phyloP scores from a whole-genome alignment of 345 rosid species.

The Eucalyptus coolabah region DNA sequence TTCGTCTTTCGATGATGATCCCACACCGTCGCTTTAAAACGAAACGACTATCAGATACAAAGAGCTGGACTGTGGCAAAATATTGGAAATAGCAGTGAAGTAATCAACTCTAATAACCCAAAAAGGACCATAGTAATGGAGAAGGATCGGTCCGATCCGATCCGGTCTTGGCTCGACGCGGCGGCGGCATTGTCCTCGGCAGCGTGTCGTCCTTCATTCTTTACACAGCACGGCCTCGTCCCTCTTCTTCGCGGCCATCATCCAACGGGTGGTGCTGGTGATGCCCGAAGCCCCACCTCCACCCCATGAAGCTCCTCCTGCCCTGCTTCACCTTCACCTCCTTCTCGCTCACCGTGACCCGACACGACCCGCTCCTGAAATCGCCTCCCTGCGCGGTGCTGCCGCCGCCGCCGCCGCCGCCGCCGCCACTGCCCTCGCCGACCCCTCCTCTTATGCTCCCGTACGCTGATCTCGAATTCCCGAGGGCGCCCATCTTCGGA shows the following conservation, averaged over 20 bases:
- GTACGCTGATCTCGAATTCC: constrained; percentile 31
- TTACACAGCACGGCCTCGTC: not conserved
- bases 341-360: constrained; percentile 49
- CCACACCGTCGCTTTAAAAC: not conserved
- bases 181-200: not conserved
- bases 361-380: constrained; percentile 25
- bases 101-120: not conserved
- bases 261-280: constrained; percentile 18
- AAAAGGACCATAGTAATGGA: not conserved
- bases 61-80: not conserved
- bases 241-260: constrained; percentile 14
- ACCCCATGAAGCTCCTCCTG: constrained; percentile 80
- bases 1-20: not conserved
- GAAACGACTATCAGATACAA: not conserved
- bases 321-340: constrained; percentile 45
- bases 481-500: constrained; percentile 8
- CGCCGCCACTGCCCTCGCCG: not conserved
- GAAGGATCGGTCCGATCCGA: not conserved
- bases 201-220: not conserved
- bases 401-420: too few species aligned
- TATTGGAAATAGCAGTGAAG: not conserved
- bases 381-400: not conserved
- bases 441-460: constrained; percentile 43
- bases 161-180: not conserved
- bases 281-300: constrained; percentile 88